phyloP scores from a whole-genome alignment of 257 asterid genomes.

The Apocynum venetum region DNA sequence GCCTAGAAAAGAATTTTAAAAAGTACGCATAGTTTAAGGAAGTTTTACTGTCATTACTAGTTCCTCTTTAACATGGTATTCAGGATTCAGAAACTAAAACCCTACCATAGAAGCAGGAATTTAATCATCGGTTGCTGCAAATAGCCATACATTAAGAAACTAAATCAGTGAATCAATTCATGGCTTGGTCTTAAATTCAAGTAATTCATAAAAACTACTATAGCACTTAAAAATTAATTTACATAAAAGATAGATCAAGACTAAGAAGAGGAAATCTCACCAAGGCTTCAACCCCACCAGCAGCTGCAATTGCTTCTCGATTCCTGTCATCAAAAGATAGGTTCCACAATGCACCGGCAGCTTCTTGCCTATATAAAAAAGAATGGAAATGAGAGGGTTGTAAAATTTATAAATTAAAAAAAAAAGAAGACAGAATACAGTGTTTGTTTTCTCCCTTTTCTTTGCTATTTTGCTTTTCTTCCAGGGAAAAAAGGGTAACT shows the following conservation, averaged over 20 bases:
- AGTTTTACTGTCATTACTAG: not conserved
- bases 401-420: not conserved
- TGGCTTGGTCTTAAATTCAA: not conserved
- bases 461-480: not conserved
- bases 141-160: not conserved
- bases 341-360: slow-evolving; percentile 94
- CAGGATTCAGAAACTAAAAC: slow-evolving; percentile 4
- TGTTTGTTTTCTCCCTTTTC: not conserved
- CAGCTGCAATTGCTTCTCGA: slow-evolving; percentile 82
- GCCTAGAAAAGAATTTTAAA: not conserved
- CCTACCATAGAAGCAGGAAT: slow-evolving; percentile 3
- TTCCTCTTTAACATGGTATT: not conserved
- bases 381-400: not conserved
- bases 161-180: slow-evolving; percentile 2
- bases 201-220: not conserved
- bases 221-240: not conserved
- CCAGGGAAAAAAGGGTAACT: not conserved
- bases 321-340: slow-evolving; percentile 82
- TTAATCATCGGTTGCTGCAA: not conserved
- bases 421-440: not conserved
- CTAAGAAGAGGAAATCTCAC: slow-evolving; percentile 32
- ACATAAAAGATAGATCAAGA: not conserved
- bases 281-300: slow-evolving; percentile 94
- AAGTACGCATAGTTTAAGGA: not conserved
- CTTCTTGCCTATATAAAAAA: slow-evolving; percentile 70